Conservation (phyloP, 73 alveolate species). For the Paramecium tetraurelia region DNA sequence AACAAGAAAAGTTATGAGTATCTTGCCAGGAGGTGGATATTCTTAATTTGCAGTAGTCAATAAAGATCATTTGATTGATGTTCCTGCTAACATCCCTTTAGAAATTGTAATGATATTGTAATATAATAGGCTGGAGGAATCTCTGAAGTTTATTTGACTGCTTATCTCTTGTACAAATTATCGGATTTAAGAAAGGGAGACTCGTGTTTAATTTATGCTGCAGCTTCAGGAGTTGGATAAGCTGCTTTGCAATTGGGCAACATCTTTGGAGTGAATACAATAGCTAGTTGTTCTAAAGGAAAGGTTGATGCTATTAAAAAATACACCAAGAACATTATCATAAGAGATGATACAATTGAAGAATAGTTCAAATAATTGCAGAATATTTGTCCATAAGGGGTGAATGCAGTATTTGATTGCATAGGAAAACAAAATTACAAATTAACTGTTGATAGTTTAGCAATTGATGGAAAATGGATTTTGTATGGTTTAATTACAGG, state of each 20-base stretch:
- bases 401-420: conserved; percentile 70
- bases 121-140: conserved; percentile 71
- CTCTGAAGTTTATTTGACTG: conserved; percentile 77
- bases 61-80: conserved; percentile 57
- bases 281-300: conserved; percentile 74
- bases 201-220: conserved; percentile 74
- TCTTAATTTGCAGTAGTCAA: conserved; percentile 67
- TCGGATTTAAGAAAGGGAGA: conserved; percentile 63
- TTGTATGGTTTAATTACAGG: conserved; percentile 80
- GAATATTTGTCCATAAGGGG: conserved; percentile 70
- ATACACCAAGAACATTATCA: neutral
- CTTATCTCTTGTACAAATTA: conserved; percentile 66
- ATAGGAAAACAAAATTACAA: conserved; percentile 65
- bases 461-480: conserved; percentile 82
- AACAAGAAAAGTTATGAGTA: conserved; percentile 49
- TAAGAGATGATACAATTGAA: neutral
- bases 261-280: conserved; percentile 60
- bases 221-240: conserved; percentile 83
- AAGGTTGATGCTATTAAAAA: conserved; percentile 54
- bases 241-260: conserved; percentile 73
- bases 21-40: conserved; percentile 83
- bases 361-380: neutral
- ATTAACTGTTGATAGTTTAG: neutral
- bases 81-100: conserved; percentile 67
- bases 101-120: neutral